phyloP scores from a whole-genome alignment of 148 eudicot species.

The Rhododendron ferrugineum region DNA sequence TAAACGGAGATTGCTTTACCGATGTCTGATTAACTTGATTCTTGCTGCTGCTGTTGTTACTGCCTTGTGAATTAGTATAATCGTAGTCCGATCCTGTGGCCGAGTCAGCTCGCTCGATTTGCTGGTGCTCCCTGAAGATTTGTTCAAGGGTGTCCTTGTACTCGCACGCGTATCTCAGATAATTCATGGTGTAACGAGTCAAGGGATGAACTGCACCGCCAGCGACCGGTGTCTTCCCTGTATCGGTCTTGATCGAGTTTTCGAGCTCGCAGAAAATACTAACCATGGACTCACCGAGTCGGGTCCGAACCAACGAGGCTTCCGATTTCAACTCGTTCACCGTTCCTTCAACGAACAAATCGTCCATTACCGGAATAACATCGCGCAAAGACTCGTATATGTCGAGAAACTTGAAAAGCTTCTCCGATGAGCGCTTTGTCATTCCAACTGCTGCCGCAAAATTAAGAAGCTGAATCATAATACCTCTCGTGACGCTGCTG shows the following conservation, averaged over 20 bases:
- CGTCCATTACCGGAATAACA: slow-evolving; percentile 18
- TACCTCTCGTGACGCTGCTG: slow-evolving; percentile 13
- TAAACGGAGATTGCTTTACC: slow-evolving; percentile 37
- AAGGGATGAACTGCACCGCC: slow-evolving; percentile 85
- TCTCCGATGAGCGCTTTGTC: slow-evolving; percentile 62
- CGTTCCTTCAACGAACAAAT: slow-evolving; percentile 19
- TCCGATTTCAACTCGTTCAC: slow-evolving; percentile 36
- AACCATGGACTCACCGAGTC: slow-evolving; percentile 61
- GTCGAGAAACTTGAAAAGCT: slow-evolving; percentile 71
- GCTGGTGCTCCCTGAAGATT: slow-evolving; percentile 51
- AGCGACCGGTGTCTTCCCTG: slow-evolving; percentile 55
- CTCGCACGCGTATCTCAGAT: slow-evolving; percentile 57
- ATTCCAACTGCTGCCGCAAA: slow-evolving; percentile 63
- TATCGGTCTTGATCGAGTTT: slow-evolving; percentile 61
- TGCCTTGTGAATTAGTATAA: neutral
- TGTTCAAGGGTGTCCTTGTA: slow-evolving; percentile 60
- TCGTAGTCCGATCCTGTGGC: slow-evolving; percentile 14
- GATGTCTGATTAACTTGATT: neutral
- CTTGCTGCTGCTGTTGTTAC: neutral
- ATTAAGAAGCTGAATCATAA: slow-evolving; percentile 34
- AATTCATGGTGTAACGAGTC: slow-evolving; percentile 78
- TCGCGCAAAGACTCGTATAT: slow-evolving; percentile 65
- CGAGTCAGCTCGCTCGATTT: slow-evolving; percentile 35
- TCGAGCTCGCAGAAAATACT: slow-evolving; percentile 60
- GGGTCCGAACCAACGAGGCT: slow-evolving; percentile 27